phyloP scores from a whole-genome alignment of 2,329 filamentous ascomycete genomes.

The Acrocalymma vagum region DNA sequence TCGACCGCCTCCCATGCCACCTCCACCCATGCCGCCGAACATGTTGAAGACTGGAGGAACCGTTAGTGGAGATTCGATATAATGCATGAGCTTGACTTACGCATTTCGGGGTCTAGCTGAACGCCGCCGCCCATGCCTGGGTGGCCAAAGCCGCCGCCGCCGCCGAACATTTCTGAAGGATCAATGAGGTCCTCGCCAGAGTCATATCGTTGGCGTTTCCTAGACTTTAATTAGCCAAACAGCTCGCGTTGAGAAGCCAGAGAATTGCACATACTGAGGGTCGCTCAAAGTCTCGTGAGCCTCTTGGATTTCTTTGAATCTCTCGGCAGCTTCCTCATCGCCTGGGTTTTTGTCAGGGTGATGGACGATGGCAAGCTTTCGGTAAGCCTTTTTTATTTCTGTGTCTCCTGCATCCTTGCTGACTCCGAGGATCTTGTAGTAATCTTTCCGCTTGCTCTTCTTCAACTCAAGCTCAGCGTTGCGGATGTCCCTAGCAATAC shows the following conservation, averaged over 20 bases:
- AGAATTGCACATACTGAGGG: constrained; percentile 73
- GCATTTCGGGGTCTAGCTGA: constrained; percentile 44
- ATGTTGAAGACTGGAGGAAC: constrained; percentile 47
- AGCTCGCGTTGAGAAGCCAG: not conserved
- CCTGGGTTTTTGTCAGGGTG: constrained; percentile 98
- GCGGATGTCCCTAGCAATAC: constrained; percentile 83
- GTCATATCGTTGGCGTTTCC: constrained; percentile 90
- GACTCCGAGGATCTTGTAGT: constrained; percentile 95
- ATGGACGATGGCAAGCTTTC: constrained; percentile 90
- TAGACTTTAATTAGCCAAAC: constrained; percentile 44
- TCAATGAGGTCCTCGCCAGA: constrained; percentile 92
- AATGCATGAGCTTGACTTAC: constrained; percentile 23
- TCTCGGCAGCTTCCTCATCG: constrained; percentile 82
- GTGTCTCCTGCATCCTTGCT: constrained; percentile 84
- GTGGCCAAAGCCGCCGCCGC: constrained; percentile 58
- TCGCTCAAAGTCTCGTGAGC: constrained; percentile 96
- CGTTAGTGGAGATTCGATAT: constrained; percentile 22
- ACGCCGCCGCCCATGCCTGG: constrained; percentile 65
- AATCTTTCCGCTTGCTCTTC: constrained; percentile 97
- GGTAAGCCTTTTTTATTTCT: constrained; percentile 96
- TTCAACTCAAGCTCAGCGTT: constrained; percentile 95
- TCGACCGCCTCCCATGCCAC: constrained; percentile 55
- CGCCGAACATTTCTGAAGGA: constrained; percentile 83
- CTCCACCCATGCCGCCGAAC: constrained; percentile 57
- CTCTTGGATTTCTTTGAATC: constrained; percentile 98